These are phyloP conservation scores for Orbilia quercus DNA, from an alignment of 2,329 filamentous ascomycete species.

Conservation along the genomic window DNA sequence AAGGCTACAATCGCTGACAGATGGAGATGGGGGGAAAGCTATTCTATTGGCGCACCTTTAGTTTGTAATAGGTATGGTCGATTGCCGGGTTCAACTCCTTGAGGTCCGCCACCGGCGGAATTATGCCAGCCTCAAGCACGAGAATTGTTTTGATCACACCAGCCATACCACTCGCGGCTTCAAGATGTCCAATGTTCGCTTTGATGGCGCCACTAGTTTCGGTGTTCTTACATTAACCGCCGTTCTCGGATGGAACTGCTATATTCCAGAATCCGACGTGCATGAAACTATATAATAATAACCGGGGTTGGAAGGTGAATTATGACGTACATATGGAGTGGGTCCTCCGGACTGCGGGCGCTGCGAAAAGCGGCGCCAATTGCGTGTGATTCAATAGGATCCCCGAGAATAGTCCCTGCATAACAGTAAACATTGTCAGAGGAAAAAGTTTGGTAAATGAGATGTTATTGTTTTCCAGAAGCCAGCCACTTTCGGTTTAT, in stretches of 20 bases:
- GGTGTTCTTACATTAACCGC: too few species aligned
- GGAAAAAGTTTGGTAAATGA: too few species aligned
- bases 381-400: conserved; percentile 37
- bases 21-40: too few species aligned
- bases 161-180: conserved; percentile 68
- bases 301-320: too few species aligned
- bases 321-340: conserved; percentile 57
- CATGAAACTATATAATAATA: too few species aligned
- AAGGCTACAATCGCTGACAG: too few species aligned
- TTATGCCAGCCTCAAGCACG: conserved; percentile 66
- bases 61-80: conserved; percentile 44
- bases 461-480: too few species aligned
- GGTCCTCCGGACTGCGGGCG: neutral
- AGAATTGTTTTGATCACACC: conserved; percentile 69
- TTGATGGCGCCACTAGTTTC: conserved; percentile 67
- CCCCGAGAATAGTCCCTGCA: conserved; percentile 69
- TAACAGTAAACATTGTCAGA: too few species aligned
- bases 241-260: too few species aligned
- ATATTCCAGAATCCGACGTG: too few species aligned
- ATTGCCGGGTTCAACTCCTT: conserved; percentile 22
- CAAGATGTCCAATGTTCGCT: conserved; percentile 69
- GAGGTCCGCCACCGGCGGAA: conserved; percentile 61
- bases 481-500: too few species aligned
- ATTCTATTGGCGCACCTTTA: too few species aligned
- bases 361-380: conserved; percentile 33